These are phyloP conservation scores for Scutellaria barbata DNA, from an alignment of 257 asterid genomes.

Conservation along the genomic window DNA sequence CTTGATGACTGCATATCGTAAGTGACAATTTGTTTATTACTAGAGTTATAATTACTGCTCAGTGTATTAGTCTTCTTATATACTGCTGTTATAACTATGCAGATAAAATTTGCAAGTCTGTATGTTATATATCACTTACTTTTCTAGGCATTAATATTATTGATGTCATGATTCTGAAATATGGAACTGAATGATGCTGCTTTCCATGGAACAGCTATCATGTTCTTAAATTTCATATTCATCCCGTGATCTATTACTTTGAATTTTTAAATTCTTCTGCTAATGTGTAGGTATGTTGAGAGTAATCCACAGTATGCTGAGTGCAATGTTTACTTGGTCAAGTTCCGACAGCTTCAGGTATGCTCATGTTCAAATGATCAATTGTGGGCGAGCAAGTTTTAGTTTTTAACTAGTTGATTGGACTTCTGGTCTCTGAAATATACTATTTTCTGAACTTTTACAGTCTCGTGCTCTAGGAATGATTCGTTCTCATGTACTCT, in stretches of 20 bases:
- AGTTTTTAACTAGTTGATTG: slow-evolving; percentile 23
- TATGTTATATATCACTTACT: not conserved
- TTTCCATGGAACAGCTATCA: slow-evolving; percentile 20
- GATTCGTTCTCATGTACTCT: slow-evolving; percentile 89
- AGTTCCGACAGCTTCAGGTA: slow-evolving; percentile 99
- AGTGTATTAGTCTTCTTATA: slow-evolving; percentile 22
- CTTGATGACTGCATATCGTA: slow-evolving; percentile 96
- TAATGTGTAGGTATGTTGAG: slow-evolving; percentile 81
- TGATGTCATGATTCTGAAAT: slow-evolving; percentile 32
- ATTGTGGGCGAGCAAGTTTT: slow-evolving; percentile 22
- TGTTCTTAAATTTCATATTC: slow-evolving; percentile 21
- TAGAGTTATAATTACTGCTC: slow-evolving; percentile 24
- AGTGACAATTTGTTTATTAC: slow-evolving; percentile 45
- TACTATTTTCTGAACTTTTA: slow-evolving; percentile 31
- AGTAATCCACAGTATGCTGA: slow-evolving; percentile 98
- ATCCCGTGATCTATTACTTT: slow-evolving; percentile 1
- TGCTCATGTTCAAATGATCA: slow-evolving; percentile 32
- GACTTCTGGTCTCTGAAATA: slow-evolving; percentile 31
- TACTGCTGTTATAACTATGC: slow-evolving; percentile 23
- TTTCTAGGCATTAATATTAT: slow-evolving; percentile 28
- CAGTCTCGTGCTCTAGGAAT: slow-evolving; percentile 98
- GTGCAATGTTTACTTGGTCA: slow-evolving; percentile 95
- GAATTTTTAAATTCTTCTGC: slow-evolving; percentile 29
- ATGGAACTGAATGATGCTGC: slow-evolving; percentile 27
- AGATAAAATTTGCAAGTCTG: slow-evolving; percentile 25